Evolutionary conservation across 2,329 filamentous ascomycete genomes (phyloP).

Genomic region (Penicillium hordei): DNA sequence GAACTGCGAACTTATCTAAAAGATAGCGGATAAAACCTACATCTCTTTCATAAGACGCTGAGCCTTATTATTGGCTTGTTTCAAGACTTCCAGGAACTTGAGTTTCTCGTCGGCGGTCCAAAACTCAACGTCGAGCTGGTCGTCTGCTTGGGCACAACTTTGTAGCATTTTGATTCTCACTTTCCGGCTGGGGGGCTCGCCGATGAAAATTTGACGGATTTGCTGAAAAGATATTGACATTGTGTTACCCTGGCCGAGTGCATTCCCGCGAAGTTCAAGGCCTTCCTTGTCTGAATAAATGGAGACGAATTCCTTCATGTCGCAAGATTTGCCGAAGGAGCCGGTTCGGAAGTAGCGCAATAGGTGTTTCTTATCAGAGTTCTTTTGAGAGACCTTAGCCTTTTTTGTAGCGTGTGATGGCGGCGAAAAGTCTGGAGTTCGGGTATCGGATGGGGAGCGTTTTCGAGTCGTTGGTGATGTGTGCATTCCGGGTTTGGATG

Average conservation of each 20-base stretch:
- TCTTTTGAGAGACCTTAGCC: slow-evolving; percentile 8
- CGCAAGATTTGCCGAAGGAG: slow-evolving; percentile 9
- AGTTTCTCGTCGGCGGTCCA: slow-evolving; percentile 20
- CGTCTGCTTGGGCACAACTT: slow-evolving; percentile 12
- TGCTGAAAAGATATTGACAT: slow-evolving; percentile 22
- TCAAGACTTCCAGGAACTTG: slow-evolving; percentile 21
- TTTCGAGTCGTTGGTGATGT: slow-evolving; percentile 9
- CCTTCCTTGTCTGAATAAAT: slow-evolving; percentile 17
- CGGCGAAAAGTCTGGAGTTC: slow-evolving; percentile 29
- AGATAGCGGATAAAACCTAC: slow-evolving; percentile 23
- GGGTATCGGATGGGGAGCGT: slow-evolving; percentile 37
- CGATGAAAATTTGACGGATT: slow-evolving; percentile 22
- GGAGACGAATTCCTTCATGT: slow-evolving; percentile 7
- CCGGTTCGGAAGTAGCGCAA: slow-evolving; percentile 30
- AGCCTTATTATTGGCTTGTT: slow-evolving; percentile 2
- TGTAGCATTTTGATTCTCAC: slow-evolving; percentile 31
- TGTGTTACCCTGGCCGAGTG: neutral
- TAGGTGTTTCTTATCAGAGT: neutral
- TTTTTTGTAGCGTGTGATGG: slow-evolving; percentile 18
- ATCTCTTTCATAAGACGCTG: slow-evolving; percentile 21
- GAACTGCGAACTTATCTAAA: neutral
- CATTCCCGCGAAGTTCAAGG: slow-evolving; percentile 11
- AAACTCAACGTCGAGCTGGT: slow-evolving; percentile 34
- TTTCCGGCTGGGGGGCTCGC: slow-evolving; percentile 28
- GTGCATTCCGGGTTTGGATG: slow-evolving; percentile 1